Conservation (phyloP, 1,284 basidiomycete genomes). For the Anthracocystis setariae region DNA sequence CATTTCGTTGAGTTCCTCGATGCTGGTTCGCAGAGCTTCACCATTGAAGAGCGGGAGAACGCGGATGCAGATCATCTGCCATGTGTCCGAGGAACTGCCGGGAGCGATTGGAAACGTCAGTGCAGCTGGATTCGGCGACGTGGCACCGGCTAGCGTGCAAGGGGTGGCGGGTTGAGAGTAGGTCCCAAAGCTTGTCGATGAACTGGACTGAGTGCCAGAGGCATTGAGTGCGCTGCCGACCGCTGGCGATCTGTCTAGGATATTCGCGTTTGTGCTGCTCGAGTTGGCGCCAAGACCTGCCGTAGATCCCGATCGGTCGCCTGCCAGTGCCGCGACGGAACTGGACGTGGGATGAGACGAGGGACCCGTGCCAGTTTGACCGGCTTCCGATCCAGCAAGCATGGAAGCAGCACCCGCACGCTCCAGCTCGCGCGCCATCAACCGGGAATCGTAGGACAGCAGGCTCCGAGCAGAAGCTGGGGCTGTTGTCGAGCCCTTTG, state of each 20-base stretch:
- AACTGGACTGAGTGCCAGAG: conserved; percentile 11
- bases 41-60: conserved; percentile 91
- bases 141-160: conserved; percentile 2
- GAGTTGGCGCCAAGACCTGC: neutral
- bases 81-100: conserved; percentile 67
- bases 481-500: conserved; percentile 10
- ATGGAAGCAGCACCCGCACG: conserved; percentile 40
- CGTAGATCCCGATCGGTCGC: conserved; percentile 21
- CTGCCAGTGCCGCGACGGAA: conserved; percentile 11
- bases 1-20: conserved; percentile 88
- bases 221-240: conserved; percentile 13
- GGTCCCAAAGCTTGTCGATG: conserved; percentile 6
- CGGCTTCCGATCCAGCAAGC: conserved; percentile 39
- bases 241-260: conserved; percentile 20
- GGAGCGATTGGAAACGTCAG: conserved; percentile 24
- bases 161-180: conserved; percentile 15
- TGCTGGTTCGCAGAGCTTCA: conserved; percentile 84
- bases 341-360: conserved; percentile 16
- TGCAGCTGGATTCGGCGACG: conserved; percentile 29
- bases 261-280: conserved; percentile 2
- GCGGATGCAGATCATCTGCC: conserved; percentile 83
- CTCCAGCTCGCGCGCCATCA: conserved; percentile 53
- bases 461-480: conserved; percentile 39
- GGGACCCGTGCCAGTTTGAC: conserved; percentile 1
- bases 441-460: conserved; percentile 32